Base-by-base conservation (phyloP, 805 yeast species). In the Candida chauliodis region DNA sequence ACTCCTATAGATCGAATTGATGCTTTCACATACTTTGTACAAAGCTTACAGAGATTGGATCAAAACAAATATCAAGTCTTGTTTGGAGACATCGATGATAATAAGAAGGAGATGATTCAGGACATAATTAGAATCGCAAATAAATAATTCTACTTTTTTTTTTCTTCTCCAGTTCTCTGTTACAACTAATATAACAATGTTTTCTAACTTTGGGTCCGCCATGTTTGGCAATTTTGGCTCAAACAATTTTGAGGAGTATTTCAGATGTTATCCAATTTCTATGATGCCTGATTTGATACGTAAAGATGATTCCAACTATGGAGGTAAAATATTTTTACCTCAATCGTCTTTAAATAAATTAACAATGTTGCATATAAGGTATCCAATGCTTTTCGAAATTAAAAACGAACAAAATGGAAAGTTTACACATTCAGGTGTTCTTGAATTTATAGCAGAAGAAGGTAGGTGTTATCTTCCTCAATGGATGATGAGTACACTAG, bases 391-490 rank as follows among this genome's bases (percentile, higher is more conserved):
- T 34, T 93, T 93, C 55, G 84, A 84, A 58, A 63, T 93, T 28
- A 67, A 70, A 23, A 84, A 84, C 39, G 95, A 83, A 49, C 82
- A 76, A 25, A 68, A 75, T 17, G 71, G 61, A 14, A 56, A 69
- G 22, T 66, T 57, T 6, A 87, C 97, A 0, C 96, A 89, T 57
- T 84, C 90, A 33, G 99, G 99, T 55, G 99, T 93, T 20, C 66
- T 93, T 44, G 99, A 93, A 63, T 93, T 93, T 59, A 84, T 86
- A 13, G 96, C 99, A 1, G 98, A 93, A 55, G 99, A 93, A 66
- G 99, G 99, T 13, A 73, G 99, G 40, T 93, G 79, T 2, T 93
- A 93, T 57, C 53, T 93, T 24, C 99, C 99, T 0, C 88, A 86
- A 50, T 93, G 99, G 99, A 90, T 93, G 90, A 77, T 93, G 84